Evolutionary conservation across 495 filamentous ascomycete genomes (phyloP).

Genomic region (Neurospora sp.): DNA sequence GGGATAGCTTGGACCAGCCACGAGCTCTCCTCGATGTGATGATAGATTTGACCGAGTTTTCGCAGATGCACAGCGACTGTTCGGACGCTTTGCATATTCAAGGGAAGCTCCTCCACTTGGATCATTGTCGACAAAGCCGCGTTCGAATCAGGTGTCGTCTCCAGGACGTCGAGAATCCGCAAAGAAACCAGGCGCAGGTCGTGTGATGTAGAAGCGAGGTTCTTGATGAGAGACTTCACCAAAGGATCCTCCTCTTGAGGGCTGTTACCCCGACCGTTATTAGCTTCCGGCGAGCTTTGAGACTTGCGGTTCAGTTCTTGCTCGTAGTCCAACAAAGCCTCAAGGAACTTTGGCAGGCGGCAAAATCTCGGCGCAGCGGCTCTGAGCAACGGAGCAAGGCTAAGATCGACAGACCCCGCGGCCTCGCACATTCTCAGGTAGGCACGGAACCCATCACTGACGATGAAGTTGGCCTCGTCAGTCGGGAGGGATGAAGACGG

Average conservation of each 20-base stretch:
- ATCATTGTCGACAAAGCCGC: conserved; percentile 45
- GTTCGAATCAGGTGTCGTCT: conserved; percentile 23
- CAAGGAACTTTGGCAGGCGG: conserved; percentile 54
- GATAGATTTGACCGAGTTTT: conserved; percentile 56
- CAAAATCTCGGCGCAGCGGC: conserved; percentile 51
- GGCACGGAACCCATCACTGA: conserved; percentile 45
- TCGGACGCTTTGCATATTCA: conserved; percentile 64
- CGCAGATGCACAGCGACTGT: conserved; percentile 75
- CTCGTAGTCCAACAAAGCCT: conserved; percentile 53
- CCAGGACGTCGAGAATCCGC: conserved; percentile 49
- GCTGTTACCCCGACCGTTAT: conserved; percentile 22
- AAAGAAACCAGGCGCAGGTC: conserved; percentile 60
- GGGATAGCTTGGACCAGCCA: conserved; percentile 68
- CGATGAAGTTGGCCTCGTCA: conserved; percentile 48
- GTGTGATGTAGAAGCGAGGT: conserved; percentile 63
- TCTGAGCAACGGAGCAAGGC: conserved; percentile 47
- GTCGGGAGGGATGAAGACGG: conserved; percentile 43
- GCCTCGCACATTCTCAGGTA: conserved; percentile 42
- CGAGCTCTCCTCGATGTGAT: conserved; percentile 38
- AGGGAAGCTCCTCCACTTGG: conserved; percentile 65
- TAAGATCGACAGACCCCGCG: conserved; percentile 38
- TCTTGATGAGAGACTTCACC: conserved; percentile 51
- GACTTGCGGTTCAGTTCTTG: conserved; percentile 33
- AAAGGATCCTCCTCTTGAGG: conserved; percentile 44
- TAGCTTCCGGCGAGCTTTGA: conserved; percentile 13